These are phyloP conservation scores for Pleoardoris graminearum DNA, from an alignment of 2,329 filamentous ascomycete genomes.

Conservation along the genomic window DNA sequence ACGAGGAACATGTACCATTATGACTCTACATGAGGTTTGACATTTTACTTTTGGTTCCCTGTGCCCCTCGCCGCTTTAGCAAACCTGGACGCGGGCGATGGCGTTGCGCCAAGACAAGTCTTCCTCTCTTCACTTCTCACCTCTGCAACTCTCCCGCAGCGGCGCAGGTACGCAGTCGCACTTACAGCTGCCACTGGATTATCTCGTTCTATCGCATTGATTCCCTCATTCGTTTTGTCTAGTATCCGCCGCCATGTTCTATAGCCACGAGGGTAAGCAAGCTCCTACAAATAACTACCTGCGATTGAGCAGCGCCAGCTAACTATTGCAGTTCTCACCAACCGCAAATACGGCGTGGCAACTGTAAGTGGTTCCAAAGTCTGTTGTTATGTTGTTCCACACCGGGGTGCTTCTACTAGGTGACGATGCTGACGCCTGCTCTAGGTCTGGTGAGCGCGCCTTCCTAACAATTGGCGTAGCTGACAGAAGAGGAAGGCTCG, in stretches of 20 bases:
- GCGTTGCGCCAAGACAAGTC: constrained; percentile 1
- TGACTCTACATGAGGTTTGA: neutral
- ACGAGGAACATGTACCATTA: constrained; percentile 5
- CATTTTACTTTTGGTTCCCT: neutral
- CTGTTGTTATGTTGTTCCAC: neutral
- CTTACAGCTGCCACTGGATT: neutral
- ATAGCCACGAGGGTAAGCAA: constrained; percentile 84
- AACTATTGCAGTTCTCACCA: constrained; percentile 68
- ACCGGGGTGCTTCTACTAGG: neutral
- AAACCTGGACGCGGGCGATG: neutral
- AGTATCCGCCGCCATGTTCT: constrained; percentile 70
- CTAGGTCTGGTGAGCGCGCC: constrained; percentile 1
- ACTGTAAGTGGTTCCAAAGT: constrained; percentile 72
- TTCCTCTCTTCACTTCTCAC: neutral
- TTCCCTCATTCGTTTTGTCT: constrained; percentile 10
- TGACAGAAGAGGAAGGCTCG: constrained; percentile 65
- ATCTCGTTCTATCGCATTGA: neutral
- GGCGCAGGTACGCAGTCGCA: neutral
- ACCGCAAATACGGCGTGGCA: constrained; percentile 84
- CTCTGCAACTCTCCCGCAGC: neutral
- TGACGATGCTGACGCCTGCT: neutral
- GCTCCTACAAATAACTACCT: neutral
- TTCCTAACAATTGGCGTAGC: constrained; percentile 2
- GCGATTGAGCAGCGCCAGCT: constrained; percentile 18
- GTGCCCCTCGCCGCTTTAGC: neutral